phyloP scores from a whole-genome alignment of 2,329 filamentous ascomycete genomes.

The Fusarium udum region DNA sequence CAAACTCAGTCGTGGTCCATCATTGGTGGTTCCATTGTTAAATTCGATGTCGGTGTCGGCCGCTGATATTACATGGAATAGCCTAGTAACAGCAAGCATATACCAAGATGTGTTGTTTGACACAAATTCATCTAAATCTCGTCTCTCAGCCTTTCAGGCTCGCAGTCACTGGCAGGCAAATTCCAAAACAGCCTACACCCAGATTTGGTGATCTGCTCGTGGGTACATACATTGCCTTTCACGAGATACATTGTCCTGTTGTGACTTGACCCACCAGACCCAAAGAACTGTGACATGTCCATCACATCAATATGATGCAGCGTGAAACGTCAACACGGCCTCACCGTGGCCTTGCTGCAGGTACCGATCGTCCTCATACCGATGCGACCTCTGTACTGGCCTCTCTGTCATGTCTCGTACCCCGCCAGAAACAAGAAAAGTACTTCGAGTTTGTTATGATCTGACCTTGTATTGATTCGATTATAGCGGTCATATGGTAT shows the following conservation, averaged over 20 bases:
- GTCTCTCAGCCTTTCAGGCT: too few species aligned
- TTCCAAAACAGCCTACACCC: background rate
- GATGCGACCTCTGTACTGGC: background rate
- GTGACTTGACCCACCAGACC: background rate
- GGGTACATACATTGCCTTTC: background rate
- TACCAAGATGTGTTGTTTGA: background rate
- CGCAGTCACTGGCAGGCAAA: background rate
- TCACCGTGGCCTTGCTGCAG: background rate
- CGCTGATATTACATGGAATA: background rate
- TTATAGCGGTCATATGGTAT: conserved; percentile 20
- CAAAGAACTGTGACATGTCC: background rate
- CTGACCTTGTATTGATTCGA: background rate
- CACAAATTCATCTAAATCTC: background rate
- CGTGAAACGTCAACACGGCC: conserved; percentile 5
- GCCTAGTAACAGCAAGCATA: background rate
- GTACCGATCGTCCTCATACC: background rate
- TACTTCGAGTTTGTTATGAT: background rate
- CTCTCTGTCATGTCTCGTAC: background rate
- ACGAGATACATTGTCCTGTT: too few species aligned
- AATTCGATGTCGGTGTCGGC: background rate
- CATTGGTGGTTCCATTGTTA: background rate
- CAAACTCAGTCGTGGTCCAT: background rate
- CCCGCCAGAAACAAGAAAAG: background rate
- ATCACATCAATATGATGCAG: background rate
- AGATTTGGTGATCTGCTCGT: background rate